Evolutionary conservation across 345 rosid genomes (phyloP).

Genomic region (Populus simonii): DNA sequence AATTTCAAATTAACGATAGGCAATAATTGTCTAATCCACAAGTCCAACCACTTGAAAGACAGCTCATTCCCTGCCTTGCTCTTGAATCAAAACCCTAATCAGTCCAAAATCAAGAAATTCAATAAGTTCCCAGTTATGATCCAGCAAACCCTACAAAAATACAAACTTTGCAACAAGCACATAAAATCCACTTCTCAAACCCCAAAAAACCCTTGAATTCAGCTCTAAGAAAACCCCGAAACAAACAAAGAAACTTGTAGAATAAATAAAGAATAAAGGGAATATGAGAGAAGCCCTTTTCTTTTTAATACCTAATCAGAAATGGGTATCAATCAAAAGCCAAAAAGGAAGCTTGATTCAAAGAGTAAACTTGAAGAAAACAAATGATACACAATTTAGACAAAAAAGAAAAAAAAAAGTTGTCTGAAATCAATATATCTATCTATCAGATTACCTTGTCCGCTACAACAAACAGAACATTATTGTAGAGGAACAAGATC

Average conservation of each 20-base stretch:
- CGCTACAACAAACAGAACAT: slow-evolving; percentile 35
- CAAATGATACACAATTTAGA: not conserved
- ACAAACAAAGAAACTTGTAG: not conserved
- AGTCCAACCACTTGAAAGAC: slow-evolving; percentile 19
- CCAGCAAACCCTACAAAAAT: slow-evolving; percentile 34
- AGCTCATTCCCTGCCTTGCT: slow-evolving; percentile 14
- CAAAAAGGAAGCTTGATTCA: slow-evolving; percentile 18
- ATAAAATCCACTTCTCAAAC: slow-evolving; percentile 11
- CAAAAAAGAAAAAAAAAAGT: not conserved
- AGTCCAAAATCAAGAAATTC: slow-evolving; percentile 23
- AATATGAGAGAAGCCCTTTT: not conserved
- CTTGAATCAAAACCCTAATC: slow-evolving; percentile 27
- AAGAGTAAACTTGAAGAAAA: slow-evolving; percentile 14
- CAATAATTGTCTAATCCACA: slow-evolving; percentile 17
- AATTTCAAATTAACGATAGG: slow-evolving; percentile 15
- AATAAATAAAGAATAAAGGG: slow-evolving; percentile 8
- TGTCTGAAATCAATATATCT: not conserved
- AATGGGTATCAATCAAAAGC: slow-evolving; percentile 45
- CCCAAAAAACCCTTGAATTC: slow-evolving; percentile 15
- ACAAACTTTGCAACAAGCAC: slow-evolving; percentile 19
- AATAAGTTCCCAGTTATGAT: slow-evolving; percentile 25
- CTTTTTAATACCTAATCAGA: slow-evolving; percentile 10
- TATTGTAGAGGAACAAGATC: slow-evolving; percentile 40
- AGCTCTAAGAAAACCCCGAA: not conserved
- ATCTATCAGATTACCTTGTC: slow-evolving; percentile 43